A percentile compares a stretch with the other conserved stretches of the same genome.
Evolutionary conservation across 306 rosid species (phyloP).

Genomic region (Pterocarpus macrocarpus): DNA sequence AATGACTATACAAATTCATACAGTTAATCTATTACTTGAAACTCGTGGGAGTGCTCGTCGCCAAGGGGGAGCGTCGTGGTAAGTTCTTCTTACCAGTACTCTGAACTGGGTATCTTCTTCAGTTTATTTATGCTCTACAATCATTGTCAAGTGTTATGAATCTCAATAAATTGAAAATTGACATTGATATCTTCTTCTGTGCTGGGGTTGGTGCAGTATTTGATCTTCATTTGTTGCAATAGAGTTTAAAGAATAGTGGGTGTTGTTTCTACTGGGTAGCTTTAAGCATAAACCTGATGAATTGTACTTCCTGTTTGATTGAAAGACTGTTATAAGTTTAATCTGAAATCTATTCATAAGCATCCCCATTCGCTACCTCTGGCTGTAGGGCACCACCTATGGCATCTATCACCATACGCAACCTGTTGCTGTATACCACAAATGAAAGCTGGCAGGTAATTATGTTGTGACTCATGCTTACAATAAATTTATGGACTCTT

Average conservation of each 20-base stretch:
- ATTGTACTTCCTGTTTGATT: conserved; percentile 34
- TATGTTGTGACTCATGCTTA: conserved; percentile 33
- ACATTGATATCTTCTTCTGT: conserved; percentile 22
- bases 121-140: conserved; percentile 28
- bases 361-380: conserved; percentile 28
- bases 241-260: conserved; percentile 9
- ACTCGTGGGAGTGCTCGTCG: conserved; percentile 77
- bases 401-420: conserved; percentile 90
- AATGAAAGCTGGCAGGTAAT: conserved; percentile 94
- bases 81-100: conserved; percentile 46
- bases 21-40: conserved; percentile 91
- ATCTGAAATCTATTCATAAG: conserved; percentile 18
- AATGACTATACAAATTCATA: conserved; percentile 86
- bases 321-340: conserved; percentile 7
- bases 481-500: conserved; percentile 17
- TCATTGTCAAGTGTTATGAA: conserved; percentile 1
- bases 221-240: neutral
- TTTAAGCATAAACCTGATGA: conserved; percentile 18
- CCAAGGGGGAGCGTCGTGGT: conserved; percentile 89
- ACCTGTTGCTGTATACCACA: conserved; percentile 84
- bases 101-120: conserved; percentile 22
- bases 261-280: conserved; percentile 28
- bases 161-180: conserved; percentile 33
- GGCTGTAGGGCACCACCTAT: conserved; percentile 85
- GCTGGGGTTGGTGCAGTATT: conserved; percentile 26